A percentile compares a stretch with the other conserved stretches of the same genome.
Evolutionary conservation across 768 basidiomycete species (phyloP).

Genomic region (Pulveroboletus sp.): DNA sequence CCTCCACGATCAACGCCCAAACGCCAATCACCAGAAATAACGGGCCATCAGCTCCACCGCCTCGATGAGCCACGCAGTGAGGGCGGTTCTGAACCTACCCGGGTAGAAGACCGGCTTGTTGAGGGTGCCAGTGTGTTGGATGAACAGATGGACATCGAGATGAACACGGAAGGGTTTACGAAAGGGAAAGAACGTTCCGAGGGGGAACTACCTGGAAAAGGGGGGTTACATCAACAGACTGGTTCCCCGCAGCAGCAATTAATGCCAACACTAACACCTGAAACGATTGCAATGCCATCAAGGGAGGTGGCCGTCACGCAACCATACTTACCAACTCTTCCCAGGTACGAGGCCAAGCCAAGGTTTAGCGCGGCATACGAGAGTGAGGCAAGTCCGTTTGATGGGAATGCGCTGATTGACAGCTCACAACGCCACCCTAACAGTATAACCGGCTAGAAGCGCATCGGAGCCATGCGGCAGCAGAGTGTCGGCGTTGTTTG

Average conservation of each 20-base stretch:
- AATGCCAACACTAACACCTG: conserved; percentile 3
- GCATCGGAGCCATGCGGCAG: conserved; percentile 38
- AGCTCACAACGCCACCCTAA: background rate
- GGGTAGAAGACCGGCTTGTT: conserved; percentile 1
- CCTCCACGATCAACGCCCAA: conserved; percentile 7
- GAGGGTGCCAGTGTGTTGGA: background rate
- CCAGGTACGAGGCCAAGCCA: conserved; percentile 25
- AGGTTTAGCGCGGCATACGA: conserved; percentile 28
- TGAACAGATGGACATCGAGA: conserved; percentile 6
- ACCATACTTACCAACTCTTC: conserved; percentile 32
- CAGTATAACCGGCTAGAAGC: conserved; percentile 35
- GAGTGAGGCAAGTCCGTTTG: conserved; percentile 21
- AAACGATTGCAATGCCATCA: conserved; percentile 14
- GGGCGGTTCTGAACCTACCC: background rate
- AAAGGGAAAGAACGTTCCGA: conserved; percentile 17
- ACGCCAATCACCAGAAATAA: conserved; percentile 1
- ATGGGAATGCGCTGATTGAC: background rate
- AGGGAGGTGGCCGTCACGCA: conserved; percentile 20
- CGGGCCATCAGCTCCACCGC: background rate
- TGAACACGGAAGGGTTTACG: background rate
- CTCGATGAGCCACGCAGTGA: conserved; percentile 1
- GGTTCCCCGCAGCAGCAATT: conserved; percentile 9
- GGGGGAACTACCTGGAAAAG: conserved; percentile 18
- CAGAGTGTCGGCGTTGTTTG: conserved; percentile 38
- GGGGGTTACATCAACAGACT: conserved; percentile 24